phyloP scores from a whole-genome alignment of 2,329 filamentous ascomycete species.

The Grosmannia huntii region DNA sequence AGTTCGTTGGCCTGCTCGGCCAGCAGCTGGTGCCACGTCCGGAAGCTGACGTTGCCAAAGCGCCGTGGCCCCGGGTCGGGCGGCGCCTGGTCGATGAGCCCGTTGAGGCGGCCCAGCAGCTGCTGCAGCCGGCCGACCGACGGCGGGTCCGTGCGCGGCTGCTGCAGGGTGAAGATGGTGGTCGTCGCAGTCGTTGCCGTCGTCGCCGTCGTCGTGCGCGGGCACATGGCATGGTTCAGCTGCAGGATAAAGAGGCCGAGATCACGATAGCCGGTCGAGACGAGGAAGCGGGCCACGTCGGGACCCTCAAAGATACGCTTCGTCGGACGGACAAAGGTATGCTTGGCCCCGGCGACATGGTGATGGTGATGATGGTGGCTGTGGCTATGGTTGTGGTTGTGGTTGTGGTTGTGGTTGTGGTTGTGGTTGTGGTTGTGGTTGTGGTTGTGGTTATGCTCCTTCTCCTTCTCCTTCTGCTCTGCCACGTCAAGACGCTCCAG shows the following conservation, averaged over 20 bases:
- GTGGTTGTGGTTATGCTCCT: not conserved
- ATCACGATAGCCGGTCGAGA: conserved; percentile 71
- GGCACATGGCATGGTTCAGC: conserved; percentile 77
- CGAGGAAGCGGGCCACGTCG: conserved; percentile 71
- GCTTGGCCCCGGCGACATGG: conserved; percentile 17
- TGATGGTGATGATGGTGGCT: not conserved
- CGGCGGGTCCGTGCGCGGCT: conserved; percentile 30
- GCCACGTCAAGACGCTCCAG: conserved; percentile 25
- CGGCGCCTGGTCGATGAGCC: conserved; percentile 63
- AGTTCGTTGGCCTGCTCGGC: conserved; percentile 45
- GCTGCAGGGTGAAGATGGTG: conserved; percentile 33
- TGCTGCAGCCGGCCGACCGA: conserved; percentile 51
- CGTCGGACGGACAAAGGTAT: conserved; percentile 51
- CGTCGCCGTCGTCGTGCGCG: conserved; percentile 34
- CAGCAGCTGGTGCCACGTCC: conserved; percentile 65
- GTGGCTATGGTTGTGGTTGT: not conserved
- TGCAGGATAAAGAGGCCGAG: conserved; percentile 81
- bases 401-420: not conserved
- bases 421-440: not conserved
- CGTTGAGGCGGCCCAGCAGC: conserved; percentile 52
- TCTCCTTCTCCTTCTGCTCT: not conserved
- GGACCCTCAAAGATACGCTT: conserved; percentile 79
- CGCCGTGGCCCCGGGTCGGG: conserved; percentile 75
- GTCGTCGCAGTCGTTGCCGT: conserved; percentile 19
- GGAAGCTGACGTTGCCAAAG: conserved; percentile 87